Percentiles rank a stretch among this genome's conserved stretches.
Evolutionary conservation across 805 yeast genomes (phyloP).

Genomic region (Candida lessepsii): DNA sequence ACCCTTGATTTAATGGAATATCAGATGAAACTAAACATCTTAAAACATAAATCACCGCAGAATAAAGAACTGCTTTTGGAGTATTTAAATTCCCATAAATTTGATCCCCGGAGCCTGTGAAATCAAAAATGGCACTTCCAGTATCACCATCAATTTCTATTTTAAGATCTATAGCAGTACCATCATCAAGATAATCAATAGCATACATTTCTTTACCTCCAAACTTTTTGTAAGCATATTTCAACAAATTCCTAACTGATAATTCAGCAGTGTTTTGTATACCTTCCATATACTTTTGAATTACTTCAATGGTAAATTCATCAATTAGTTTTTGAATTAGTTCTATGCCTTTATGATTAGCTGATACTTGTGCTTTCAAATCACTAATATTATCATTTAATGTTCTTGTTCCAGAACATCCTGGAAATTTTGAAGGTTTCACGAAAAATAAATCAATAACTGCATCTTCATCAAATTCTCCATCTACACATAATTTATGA

Average conservation of each 20-base stretch:
- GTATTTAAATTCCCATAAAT: conserved; percentile 4
- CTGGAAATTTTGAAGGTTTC: conserved; percentile 15
- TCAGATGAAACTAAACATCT: conserved; percentile 17
- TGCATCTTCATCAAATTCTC: conserved; percentile 16
- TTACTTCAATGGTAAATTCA: conserved; percentile 58
- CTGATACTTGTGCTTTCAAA: conserved; percentile 79
- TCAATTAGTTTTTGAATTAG: conserved; percentile 54
- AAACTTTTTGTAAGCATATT: conserved; percentile 37
- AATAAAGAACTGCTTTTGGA: background rate
- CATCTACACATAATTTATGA: conserved; percentile 13
- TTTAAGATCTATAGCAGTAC: conserved; percentile 16
- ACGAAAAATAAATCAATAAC: conserved; percentile 17
- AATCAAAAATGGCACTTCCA: conserved; percentile 20
- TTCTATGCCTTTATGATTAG: conserved; percentile 75
- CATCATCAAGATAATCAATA: conserved; percentile 22
- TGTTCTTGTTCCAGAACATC: conserved; percentile 15
- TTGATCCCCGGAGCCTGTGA: conserved; percentile 20
- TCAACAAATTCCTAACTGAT: conserved; percentile 50
- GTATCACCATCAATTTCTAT: conserved; percentile 13
- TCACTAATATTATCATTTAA: conserved; percentile 33
- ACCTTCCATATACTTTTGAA: conserved; percentile 75
- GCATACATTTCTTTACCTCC: conserved; percentile 17
- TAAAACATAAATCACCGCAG: background rate
- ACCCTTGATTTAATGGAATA: conserved; percentile 24
- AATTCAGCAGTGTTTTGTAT: conserved; percentile 74